Evolutionary conservation across 2,329 filamentous ascomycete genomes (phyloP).

Genomic region (Pleoardoris graminearum): DNA sequence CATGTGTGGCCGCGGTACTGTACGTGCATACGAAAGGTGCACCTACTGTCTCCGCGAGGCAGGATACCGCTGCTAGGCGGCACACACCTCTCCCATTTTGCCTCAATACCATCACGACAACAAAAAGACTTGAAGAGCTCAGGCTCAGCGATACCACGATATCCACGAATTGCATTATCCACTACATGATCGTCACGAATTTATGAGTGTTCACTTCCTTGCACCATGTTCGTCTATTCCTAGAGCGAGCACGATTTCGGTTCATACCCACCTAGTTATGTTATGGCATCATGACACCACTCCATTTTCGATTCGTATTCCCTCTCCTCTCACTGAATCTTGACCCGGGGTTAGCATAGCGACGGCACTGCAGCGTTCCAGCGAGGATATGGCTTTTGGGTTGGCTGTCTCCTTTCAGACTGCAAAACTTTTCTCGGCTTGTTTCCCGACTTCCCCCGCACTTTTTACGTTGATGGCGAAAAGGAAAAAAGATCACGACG

Average conservation of each 20-base stretch:
- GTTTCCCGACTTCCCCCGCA: slow-evolving; percentile 5
- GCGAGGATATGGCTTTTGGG: slow-evolving; percentile 23
- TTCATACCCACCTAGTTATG: slow-evolving; percentile 11
- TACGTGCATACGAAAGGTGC: slow-evolving; percentile 50
- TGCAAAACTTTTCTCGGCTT: too few species aligned
- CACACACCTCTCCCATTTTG: slow-evolving; percentile 4
- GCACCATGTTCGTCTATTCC: slow-evolving; percentile 9
- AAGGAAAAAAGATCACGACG: slow-evolving; percentile 21
- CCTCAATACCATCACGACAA: slow-evolving; percentile 23
- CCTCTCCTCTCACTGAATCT: slow-evolving; percentile 25
- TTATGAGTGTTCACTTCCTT: slow-evolving; percentile 15
- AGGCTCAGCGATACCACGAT: slow-evolving; percentile 42
- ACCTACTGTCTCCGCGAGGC: slow-evolving; percentile 47
- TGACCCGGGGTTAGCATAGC: slow-evolving; percentile 37
- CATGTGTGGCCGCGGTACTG: slow-evolving; percentile 44
- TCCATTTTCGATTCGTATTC: slow-evolving; percentile 19
- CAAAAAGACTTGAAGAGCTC: slow-evolving; percentile 43
- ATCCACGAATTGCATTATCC: slow-evolving; percentile 18
- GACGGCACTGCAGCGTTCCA: slow-evolving; percentile 41
- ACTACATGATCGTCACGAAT: slow-evolving; percentile 13
- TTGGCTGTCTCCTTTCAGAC: slow-evolving; percentile 10
- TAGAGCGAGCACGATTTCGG: slow-evolving; percentile 8
- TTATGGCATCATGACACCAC: slow-evolving; percentile 15
- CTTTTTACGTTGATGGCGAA: slow-evolving; percentile 13
- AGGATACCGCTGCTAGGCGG: slow-evolving; percentile 40